Evolutionary conservation across 2,329 filamentous ascomycete species (phyloP).

Genomic region (Pestalotiopsis sp.): DNA sequence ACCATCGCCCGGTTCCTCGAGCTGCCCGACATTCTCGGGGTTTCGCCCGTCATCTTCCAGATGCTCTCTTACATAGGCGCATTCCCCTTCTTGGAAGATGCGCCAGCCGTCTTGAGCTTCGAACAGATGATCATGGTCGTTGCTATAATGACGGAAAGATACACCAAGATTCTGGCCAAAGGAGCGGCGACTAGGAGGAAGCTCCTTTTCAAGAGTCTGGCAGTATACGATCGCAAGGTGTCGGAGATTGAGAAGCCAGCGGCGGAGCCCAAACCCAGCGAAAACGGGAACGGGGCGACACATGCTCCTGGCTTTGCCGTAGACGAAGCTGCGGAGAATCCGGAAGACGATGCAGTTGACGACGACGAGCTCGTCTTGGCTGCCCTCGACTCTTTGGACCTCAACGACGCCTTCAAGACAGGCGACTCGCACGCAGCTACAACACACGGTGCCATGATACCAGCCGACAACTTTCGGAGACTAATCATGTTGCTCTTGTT

Average conservation of each 20-base stretch:
- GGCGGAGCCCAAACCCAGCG: conserved; percentile 11
- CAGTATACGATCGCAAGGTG: conserved; percentile 67
- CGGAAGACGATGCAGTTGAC: conserved; percentile 45
- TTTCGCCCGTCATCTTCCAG: conserved; percentile 70
- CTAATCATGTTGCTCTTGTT: conserved; percentile 72
- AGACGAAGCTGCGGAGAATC: conserved; percentile 45
- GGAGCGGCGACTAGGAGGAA: conserved; percentile 61
- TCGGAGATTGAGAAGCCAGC: conserved; percentile 33
- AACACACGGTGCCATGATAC: conserved; percentile 69
- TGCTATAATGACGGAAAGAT: conserved; percentile 72
- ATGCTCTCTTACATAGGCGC: conserved; percentile 72
- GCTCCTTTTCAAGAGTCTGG: conserved; percentile 71
- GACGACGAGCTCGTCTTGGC: conserved; percentile 69
- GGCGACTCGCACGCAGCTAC: conserved; percentile 45
- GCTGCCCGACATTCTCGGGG: conserved; percentile 69
- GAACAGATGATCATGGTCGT: conserved; percentile 74
- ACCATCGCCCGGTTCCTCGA: conserved; percentile 74
- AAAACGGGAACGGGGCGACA: conserved; percentile 15
- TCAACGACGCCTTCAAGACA: conserved; percentile 61
- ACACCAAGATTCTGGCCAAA: conserved; percentile 62
- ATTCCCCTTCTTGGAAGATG: conserved; percentile 73
- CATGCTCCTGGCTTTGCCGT: conserved; percentile 46
- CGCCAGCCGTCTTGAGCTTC: conserved; percentile 69
- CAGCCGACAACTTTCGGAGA: conserved; percentile 72
- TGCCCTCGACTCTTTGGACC: conserved; percentile 69